These are phyloP conservation scores for Parachlorella kessleri DNA, from an alignment of 139 green algal species.

Conservation along the genomic window DNA sequence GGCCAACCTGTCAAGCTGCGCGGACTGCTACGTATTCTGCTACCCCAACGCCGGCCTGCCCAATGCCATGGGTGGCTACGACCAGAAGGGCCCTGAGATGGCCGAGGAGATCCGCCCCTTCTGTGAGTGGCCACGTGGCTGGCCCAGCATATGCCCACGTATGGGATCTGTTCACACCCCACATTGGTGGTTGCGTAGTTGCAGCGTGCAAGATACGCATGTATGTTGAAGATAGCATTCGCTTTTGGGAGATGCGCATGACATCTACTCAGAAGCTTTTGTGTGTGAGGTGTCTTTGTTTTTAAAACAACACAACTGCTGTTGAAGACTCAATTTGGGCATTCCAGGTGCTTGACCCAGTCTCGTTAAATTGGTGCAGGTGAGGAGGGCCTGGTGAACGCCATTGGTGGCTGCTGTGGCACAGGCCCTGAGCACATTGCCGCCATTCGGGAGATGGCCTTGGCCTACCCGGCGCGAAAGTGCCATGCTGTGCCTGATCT, in stretches of 20 bases:
- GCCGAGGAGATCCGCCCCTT: slow-evolving; percentile 95
- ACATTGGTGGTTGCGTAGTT: slow-evolving; percentile 93
- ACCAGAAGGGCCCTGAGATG: slow-evolving; percentile 95
- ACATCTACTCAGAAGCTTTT: too few species aligned
- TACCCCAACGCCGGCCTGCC: slow-evolving; percentile 98
- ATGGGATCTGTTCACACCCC: slow-evolving; percentile 88
- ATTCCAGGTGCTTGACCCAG: too few species aligned
- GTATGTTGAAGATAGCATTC: too few species aligned
- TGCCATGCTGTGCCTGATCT: slow-evolving; percentile 61
- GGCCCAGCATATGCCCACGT: too few species aligned
- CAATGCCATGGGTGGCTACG: slow-evolving; percentile 98
- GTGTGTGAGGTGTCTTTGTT: too few species aligned
- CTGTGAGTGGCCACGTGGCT: too few species aligned
- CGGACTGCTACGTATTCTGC: slow-evolving; percentile 96
- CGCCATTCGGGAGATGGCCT: slow-evolving; percentile 68
- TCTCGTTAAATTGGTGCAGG: slow-evolving; percentile 24
- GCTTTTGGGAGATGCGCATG: too few species aligned
- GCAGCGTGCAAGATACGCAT: too few species aligned
- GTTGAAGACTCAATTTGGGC: too few species aligned
- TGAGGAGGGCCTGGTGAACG: slow-evolving; percentile 89
- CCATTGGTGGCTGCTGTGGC: slow-evolving; percentile 96
- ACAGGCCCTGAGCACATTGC: slow-evolving; percentile 91
- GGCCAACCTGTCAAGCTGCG: slow-evolving; percentile 85
- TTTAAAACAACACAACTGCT: too few species aligned
- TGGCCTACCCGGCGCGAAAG: slow-evolving; percentile 68